These are phyloP conservation scores for Colletotrichum sp. DNA, from an alignment of 2,329 filamentous ascomycete genomes.

Conservation along the genomic window DNA sequence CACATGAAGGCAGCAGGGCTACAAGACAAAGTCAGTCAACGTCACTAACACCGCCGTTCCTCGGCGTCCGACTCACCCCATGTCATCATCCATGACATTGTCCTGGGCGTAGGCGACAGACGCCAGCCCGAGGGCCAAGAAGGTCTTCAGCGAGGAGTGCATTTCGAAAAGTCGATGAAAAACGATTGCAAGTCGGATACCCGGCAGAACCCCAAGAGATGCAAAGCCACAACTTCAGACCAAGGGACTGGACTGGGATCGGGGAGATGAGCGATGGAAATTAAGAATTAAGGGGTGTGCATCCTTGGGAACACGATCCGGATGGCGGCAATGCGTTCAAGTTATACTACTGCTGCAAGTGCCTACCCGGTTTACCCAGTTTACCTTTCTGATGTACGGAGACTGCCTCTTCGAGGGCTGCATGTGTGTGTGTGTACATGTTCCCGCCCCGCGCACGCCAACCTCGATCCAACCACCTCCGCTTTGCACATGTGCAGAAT, in stretches of 20 bases:
- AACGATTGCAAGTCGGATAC: background rate
- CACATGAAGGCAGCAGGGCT: conserved; percentile 60
- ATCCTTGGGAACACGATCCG: background rate
- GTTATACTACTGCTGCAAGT: conserved; percentile 7
- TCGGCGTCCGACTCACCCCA: conserved; percentile 14
- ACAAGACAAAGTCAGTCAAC: conserved; percentile 23
- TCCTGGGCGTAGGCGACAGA: conserved; percentile 2
- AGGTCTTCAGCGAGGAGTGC: background rate
- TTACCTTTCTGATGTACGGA: background rate
- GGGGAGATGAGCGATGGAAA: background rate
- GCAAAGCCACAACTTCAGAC: background rate
- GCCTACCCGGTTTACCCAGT: background rate
- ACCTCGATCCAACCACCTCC: conserved; percentile 1
- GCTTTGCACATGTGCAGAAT: background rate
- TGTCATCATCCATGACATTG: conserved; percentile 15
- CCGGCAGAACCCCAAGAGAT: background rate
- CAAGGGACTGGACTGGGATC: background rate
- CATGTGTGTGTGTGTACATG: background rate
- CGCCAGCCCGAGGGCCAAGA: conserved; percentile 6
- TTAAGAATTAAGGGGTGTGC: conserved; percentile 4
- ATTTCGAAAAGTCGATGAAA: background rate
- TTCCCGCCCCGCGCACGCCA: background rate
- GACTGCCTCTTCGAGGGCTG: background rate
- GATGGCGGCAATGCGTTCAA: background rate
- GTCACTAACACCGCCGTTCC: background rate